Percentiles rank a stretch among this genome's conserved stretches.
Evolutionary conservation across 805 yeast genomes (phyloP).

Genomic region (Ogataea chonburiensis): DNA sequence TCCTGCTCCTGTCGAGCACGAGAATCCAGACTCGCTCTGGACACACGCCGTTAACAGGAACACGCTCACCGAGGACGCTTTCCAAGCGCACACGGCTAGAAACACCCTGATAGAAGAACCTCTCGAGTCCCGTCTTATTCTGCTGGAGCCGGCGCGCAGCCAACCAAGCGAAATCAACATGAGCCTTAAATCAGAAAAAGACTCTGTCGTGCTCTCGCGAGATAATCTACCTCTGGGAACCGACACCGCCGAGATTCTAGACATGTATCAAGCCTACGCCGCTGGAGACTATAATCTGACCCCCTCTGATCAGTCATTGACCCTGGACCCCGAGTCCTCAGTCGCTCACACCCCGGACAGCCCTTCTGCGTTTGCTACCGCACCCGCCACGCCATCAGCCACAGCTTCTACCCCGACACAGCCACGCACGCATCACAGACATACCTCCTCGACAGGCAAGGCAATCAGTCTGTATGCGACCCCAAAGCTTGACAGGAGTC

Average conservation of each 20-base stretch:
- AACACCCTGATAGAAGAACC: no score
- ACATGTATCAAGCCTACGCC: constrained; percentile 2
- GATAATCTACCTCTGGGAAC: neutral
- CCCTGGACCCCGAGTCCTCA: no score
- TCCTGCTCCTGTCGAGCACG: neutral
- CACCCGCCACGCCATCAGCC: constrained; percentile 3
- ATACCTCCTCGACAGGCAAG: constrained; percentile 1
- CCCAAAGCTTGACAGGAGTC: constrained; percentile 5
- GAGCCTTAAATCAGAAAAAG: no score
- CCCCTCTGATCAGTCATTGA: neutral
- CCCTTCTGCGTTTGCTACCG: neutral
- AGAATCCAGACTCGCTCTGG: neutral
- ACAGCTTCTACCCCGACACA: neutral
- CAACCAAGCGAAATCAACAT: no score
- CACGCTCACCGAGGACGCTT: neutral
- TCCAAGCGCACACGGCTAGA: no score
- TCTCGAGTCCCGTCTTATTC: no score
- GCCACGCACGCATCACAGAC: neutral
- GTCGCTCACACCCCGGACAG: neutral
- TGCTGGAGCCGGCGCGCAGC: no score
- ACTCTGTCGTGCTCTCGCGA: neutral
- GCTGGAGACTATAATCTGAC: neutral
- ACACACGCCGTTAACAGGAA: neutral
- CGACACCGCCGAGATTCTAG: constrained; percentile 1
- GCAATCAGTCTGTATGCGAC: constrained; percentile 6